Evolutionary conservation across 129 eudicot species (phyloP).

Genomic region (Oenanthe sinensis): DNA sequence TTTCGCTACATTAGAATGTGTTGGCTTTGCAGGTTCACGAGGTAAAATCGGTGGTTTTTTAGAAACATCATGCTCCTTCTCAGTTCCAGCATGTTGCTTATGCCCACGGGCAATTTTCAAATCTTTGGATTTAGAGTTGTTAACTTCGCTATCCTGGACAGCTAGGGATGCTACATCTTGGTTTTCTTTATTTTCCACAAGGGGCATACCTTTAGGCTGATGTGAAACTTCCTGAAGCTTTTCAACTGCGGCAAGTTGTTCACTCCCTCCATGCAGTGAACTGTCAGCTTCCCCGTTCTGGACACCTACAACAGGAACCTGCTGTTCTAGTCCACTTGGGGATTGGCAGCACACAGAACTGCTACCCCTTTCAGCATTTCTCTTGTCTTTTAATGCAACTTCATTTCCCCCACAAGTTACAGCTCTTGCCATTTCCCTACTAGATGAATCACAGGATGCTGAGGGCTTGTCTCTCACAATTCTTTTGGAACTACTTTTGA

Average conservation of each 20-base stretch:
- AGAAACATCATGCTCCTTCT: slow-evolving; percentile 11
- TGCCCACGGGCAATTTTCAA: neutral
- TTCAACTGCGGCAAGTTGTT: neutral
- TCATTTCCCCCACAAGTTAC: slow-evolving; percentile 8
- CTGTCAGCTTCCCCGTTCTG: neutral
- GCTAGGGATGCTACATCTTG: neutral
- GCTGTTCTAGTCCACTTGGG: neutral
- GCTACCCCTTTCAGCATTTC: slow-evolving; percentile 4
- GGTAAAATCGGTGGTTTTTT: slow-evolving; percentile 11
- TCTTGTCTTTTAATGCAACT: slow-evolving; percentile 4
- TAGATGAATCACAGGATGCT: neutral
- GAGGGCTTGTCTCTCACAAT: neutral
- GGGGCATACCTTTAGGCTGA: neutral
- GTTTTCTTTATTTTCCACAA: neutral
- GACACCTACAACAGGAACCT: neutral
- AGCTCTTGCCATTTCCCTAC: slow-evolving; percentile 12
- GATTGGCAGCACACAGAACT: neutral
- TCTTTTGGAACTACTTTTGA: neutral
- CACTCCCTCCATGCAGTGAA: neutral
- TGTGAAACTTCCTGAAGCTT: neutral
- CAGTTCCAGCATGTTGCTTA: slow-evolving; percentile 11
- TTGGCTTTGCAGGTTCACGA: slow-evolving; percentile 14
- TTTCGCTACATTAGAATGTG: slow-evolving; percentile 15
- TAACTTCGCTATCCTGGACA: slow-evolving; percentile 9
- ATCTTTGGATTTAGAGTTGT: slow-evolving; percentile 9